Conservation (phyloP, 2,329 filamentous ascomycete genomes). For the Xylariaceae sp. region DNA sequence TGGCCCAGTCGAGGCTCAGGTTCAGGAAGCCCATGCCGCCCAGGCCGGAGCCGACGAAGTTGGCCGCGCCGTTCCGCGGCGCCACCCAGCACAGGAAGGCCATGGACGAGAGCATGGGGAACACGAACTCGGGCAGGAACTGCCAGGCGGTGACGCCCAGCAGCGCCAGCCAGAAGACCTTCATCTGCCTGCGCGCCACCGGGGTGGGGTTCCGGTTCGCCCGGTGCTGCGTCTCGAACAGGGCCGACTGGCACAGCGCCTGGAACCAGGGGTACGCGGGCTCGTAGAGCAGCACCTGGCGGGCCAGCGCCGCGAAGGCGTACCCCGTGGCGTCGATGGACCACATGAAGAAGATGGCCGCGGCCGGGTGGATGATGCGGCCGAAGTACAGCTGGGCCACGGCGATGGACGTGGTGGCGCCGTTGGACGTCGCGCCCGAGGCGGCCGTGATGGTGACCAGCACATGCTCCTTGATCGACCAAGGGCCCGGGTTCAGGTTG, state of each 20-base stretch:
- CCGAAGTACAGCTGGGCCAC: slow-evolving; percentile 52
- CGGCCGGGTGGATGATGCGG: slow-evolving; percentile 41
- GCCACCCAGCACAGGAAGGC: slow-evolving; percentile 59
- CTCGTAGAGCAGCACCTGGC: slow-evolving; percentile 51
- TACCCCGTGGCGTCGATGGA: slow-evolving; percentile 52
- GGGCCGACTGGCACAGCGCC: slow-evolving; percentile 44
- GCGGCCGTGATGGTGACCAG: slow-evolving; percentile 47
- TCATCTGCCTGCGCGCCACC: slow-evolving; percentile 44
- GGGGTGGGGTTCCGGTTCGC: slow-evolving; percentile 42
- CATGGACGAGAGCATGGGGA: slow-evolving; percentile 51
- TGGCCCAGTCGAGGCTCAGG: slow-evolving; percentile 53
- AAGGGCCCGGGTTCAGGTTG: slow-evolving; percentile 48
- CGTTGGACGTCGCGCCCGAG: slow-evolving; percentile 44
- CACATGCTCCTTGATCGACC: slow-evolving; percentile 51
- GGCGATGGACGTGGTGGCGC: slow-evolving; percentile 43
- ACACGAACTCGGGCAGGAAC: slow-evolving; percentile 53
- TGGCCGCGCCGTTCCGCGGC: slow-evolving; percentile 47
- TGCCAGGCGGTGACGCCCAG: slow-evolving; percentile 51
- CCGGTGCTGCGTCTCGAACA: slow-evolving; percentile 50
- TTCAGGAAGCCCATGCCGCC: slow-evolving; percentile 57
- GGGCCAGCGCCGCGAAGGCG: slow-evolving; percentile 49
- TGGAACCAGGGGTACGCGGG: slow-evolving; percentile 48
- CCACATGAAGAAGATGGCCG: slow-evolving; percentile 54
- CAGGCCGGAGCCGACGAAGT: slow-evolving; percentile 54
- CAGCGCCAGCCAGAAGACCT: slow-evolving; percentile 47